Conservation (phyloP, 805 yeast species). For the Wickerhamomyces bisporus region DNA sequence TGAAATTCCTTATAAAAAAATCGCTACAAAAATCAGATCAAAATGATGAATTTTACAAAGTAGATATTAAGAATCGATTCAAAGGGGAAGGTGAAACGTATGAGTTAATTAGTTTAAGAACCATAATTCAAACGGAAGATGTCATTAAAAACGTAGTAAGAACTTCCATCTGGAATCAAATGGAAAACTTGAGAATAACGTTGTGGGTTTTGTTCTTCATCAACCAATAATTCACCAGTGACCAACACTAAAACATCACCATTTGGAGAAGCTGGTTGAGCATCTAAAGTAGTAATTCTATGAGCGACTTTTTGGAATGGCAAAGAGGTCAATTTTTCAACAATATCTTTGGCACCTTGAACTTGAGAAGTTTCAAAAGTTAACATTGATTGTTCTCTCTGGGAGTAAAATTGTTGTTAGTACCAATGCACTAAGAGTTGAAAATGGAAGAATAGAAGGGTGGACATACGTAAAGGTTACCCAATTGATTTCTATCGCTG, state of each 20-base stretch:
- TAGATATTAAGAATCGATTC: too few relatives aligned
- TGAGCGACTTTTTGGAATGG: slow-evolving; percentile 93
- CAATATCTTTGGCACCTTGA: slow-evolving; percentile 90
- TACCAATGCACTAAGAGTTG: too few relatives aligned
- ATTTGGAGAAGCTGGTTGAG: slow-evolving; percentile 92
- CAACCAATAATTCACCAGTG: slow-evolving; percentile 87
- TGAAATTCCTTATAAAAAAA: too few relatives aligned
- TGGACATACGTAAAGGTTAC: slow-evolving; percentile 68
- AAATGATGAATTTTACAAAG: too few relatives aligned
- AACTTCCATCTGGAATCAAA: slow-evolving; percentile 84
- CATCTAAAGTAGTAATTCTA: slow-evolving; percentile 91
- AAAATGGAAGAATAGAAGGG: neutral
- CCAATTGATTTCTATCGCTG: slow-evolving; percentile 85
- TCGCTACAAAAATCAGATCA: too few relatives aligned
- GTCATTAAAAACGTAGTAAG: slow-evolving; percentile 94
- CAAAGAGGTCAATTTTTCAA: slow-evolving; percentile 83
- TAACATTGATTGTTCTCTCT: slow-evolving; percentile 94
- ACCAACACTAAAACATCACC: slow-evolving; percentile 96
- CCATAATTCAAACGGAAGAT: slow-evolving; percentile 91
- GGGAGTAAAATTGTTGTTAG: neutral
- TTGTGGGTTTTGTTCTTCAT: slow-evolving; percentile 93
- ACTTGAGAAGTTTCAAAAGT: slow-evolving; percentile 92
- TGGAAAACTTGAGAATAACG: slow-evolving; percentile 98
- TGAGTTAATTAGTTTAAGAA: too few relatives aligned
- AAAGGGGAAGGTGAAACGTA: too few relatives aligned